Conservation (phyloP, 2,329 filamentous ascomycete genomes). For the Meredithiella fracta region DNA sequence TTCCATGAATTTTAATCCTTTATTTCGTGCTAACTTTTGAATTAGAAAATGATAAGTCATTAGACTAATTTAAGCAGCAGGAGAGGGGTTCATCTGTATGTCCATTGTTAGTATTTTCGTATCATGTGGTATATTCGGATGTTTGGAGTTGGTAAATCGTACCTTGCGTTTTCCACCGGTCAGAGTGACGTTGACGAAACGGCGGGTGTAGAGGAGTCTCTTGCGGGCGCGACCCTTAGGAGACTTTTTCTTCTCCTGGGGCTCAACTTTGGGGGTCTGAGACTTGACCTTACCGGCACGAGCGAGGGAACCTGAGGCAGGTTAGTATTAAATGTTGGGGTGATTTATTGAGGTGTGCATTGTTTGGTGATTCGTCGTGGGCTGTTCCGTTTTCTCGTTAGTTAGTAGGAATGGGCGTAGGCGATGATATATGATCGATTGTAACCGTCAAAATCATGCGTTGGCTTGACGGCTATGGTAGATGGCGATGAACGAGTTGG, state of each 20-base stretch:
- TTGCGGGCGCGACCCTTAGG: slow-evolving; percentile 97
- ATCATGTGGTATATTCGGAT: not conserved
- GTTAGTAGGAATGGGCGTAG: too few species aligned
- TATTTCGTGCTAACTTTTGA: slow-evolving; percentile 4
- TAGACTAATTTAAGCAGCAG: slow-evolving; percentile 21
- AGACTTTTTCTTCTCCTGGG: slow-evolving; percentile 88
- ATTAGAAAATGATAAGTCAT: slow-evolving; percentile 1
- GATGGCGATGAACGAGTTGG: not conserved
- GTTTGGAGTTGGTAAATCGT: slow-evolving; percentile 2
- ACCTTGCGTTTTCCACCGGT: slow-evolving; percentile 98
- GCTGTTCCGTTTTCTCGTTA: too few species aligned
- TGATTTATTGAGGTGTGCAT: not conserved
- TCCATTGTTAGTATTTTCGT: not conserved
- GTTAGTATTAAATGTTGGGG: not conserved
- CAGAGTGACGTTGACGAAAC: slow-evolving; percentile 96
- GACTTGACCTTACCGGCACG: slow-evolving; percentile 95
- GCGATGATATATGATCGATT: too few species aligned
- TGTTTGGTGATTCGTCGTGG: too few species aligned
- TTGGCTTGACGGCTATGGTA: not conserved
- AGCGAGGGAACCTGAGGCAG: slow-evolving; percentile 36
- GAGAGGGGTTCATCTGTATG: slow-evolving; percentile 27
- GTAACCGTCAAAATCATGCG: too few species aligned
- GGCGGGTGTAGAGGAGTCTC: slow-evolving; percentile 88
- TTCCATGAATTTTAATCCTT: not conserved
- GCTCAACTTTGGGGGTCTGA: slow-evolving; percentile 82